A percentile compares a stretch with the other conserved stretches of the same genome.
phyloP scores from a whole-genome alignment of 495 filamentous ascomycete genomes.

The Lasiosphaeria miniovina region DNA sequence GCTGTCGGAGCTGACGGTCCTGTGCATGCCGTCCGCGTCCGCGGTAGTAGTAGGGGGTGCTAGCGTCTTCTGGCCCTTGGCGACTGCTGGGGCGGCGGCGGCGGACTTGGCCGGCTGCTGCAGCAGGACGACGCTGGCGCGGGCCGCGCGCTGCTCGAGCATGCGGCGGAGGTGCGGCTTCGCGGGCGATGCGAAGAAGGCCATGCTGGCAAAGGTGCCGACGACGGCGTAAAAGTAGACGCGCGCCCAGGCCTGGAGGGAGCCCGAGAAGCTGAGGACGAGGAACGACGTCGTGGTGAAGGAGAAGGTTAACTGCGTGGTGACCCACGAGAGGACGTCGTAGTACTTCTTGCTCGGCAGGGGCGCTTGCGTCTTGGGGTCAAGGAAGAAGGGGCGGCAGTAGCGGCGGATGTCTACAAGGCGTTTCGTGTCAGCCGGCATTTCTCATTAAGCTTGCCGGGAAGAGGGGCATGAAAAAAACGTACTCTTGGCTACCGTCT shows the following conservation, averaged over 20 bases:
- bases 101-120: not conserved
- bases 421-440: not conserved
- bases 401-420: constrained; percentile 77
- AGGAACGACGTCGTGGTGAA: constrained; percentile 84
- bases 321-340: constrained; percentile 74
- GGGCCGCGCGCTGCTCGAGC: constrained; percentile 56
- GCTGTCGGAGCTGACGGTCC: constrained; percentile 40
- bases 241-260: constrained; percentile 70
- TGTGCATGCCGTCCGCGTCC: constrained; percentile 15
- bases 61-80: too few relatives aligned
- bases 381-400: constrained; percentile 89
- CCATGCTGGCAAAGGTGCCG: constrained; percentile 59
- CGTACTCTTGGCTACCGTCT: constrained; percentile 91
- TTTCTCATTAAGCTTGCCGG: not conserved
- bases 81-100: constrained; percentile 2
- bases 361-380: constrained; percentile 60
- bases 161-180: constrained; percentile 57
- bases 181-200: constrained; percentile 76
- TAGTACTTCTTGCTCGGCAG: constrained; percentile 78
- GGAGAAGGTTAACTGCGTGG: constrained; percentile 78
- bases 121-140: constrained; percentile 24
- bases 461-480: not conserved
- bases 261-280: constrained; percentile 64
- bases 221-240: constrained; percentile 88
- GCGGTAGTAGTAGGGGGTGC: too few relatives aligned